A percentile compares a stretch with the other conserved stretches of the same genome.
phyloP scores from a whole-genome alignment of 257 asterid genomes.

The Solanum tacnaense region DNA sequence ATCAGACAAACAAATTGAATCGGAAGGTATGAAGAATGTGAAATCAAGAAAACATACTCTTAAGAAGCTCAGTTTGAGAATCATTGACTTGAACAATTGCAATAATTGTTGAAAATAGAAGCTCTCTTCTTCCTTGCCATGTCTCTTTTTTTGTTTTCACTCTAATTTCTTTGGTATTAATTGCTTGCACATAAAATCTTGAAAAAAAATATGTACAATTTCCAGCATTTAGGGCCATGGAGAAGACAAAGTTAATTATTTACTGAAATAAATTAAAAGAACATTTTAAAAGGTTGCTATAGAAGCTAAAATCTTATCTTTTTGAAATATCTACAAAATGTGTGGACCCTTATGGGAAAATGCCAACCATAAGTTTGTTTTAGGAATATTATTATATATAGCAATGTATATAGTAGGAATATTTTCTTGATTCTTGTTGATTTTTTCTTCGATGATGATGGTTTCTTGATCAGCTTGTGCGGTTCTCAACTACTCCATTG shows the following conservation, averaged over 20 bases:
- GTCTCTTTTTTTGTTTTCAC: constrained; percentile 3
- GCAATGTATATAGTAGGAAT: background rate
- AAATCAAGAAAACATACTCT: constrained; percentile 23
- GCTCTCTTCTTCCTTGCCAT: constrained; percentile 42
- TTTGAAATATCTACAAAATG: background rate
- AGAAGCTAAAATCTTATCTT: background rate
- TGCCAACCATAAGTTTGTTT: background rate
- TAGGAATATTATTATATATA: background rate
- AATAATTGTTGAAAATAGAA: constrained; percentile 32
- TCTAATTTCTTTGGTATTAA: constrained; percentile 6
- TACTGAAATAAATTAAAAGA: background rate
- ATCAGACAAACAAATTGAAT: background rate
- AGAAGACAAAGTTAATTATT: background rate
- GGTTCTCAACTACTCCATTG: background rate
- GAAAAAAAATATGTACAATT: constrained; percentile 8
- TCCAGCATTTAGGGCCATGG: constrained; percentile 29
- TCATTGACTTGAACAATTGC: constrained; percentile 15
- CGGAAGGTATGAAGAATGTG: background rate
- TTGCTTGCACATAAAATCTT: constrained; percentile 12
- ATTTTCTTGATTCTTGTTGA: background rate
- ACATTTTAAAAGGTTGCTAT: background rate
- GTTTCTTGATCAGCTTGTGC: background rate
- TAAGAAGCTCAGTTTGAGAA: constrained; percentile 65
- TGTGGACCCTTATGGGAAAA: background rate
- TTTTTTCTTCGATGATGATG: background rate